Base-by-base conservation (phyloP, 1,139 yeast genomes). In the Tardiomyces blankii region DNA sequence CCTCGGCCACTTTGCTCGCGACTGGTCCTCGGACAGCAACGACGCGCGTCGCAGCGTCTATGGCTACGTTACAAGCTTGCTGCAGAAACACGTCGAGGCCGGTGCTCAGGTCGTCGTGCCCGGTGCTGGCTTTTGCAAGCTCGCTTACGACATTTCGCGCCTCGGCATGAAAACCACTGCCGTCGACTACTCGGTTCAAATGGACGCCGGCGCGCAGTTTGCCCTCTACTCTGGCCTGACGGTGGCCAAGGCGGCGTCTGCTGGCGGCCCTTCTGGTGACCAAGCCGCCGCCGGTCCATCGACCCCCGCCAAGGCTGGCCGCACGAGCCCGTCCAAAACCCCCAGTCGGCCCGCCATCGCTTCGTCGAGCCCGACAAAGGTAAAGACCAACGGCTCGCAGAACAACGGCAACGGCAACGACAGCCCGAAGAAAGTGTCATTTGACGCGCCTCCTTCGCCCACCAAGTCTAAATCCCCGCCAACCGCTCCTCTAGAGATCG, bases 101-200 rank as follows among this genome's bases (percentile, higher is more conserved):
- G 39, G 39, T 7, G 41, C 21, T 3, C 43, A 9, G 1, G 70
- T 83, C 0, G 60, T 85, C 3, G 73, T 83, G 2, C 95, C 95
- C 0, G 95, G 95, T 0, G 75, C 88, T 1, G 95, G 95, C 0
- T 66, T 82, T 40, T 93, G 94, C 0, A 68, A 84, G 53, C 65
- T 83, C 1, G 79, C 93, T 1, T 80, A 80, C 58, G 82, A 78
- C 51, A 53, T 83, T 21, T 1, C 85, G 77, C 52, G 67, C 85
- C 16, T 55, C 54, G 11, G 42, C 54, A 52, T 64, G 2, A 44
- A 54, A 11, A 7, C 49, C 67, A 1, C 57, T 68, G 13, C 64
- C 70, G 1, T 11, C 40, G 27, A 28, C 35, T 12, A 30, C 9
- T 30, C 35, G 16, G 16, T 30, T 4, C 16, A 30, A 9, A 30